Percentiles rank a stretch among this genome's conserved stretches.
These are phyloP conservation scores for Tricholoma matsutake DNA, from an alignment of 768 basidiomycete genomes.

Conservation along the genomic window DNA sequence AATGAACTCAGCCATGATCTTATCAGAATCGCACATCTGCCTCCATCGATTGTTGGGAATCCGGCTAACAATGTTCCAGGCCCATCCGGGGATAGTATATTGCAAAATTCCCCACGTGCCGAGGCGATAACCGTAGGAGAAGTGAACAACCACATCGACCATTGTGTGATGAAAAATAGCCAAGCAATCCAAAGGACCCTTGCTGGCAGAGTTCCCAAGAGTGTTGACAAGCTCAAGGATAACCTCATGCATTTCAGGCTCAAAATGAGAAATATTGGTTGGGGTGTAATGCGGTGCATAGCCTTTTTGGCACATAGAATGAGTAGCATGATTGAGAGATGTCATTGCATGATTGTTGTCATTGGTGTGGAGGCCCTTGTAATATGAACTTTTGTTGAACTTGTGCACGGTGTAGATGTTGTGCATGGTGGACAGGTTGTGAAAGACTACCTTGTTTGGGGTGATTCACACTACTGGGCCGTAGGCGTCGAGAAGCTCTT, in stretches of 20 bases:
- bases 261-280: slow-evolving; percentile 62
- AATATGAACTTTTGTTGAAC: slow-evolving; percentile 79
- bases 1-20: slow-evolving; percentile 80
- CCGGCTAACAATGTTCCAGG: slow-evolving; percentile 70
- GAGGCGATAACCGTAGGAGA: slow-evolving; percentile 68
- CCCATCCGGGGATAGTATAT: slow-evolving; percentile 64
- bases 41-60: slow-evolving; percentile 69
- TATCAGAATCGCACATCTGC: slow-evolving; percentile 76
- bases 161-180: slow-evolving; percentile 73
- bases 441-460: slow-evolving; percentile 78
- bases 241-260: slow-evolving; percentile 65
- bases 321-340: slow-evolving; percentile 68
- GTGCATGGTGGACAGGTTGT: slow-evolving; percentile 65
- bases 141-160: slow-evolving; percentile 68
- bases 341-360: slow-evolving; percentile 88
- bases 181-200: slow-evolving; percentile 63
- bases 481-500: slow-evolving; percentile 66
- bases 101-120: slow-evolving; percentile 72
- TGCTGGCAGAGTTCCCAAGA: slow-evolving; percentile 55
- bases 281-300: slow-evolving; percentile 74
- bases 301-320: slow-evolving; percentile 68
- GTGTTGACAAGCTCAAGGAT: slow-evolving; percentile 59
- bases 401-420: slow-evolving; percentile 74
- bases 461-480: slow-evolving; percentile 80
- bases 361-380: slow-evolving; percentile 80